Evolutionary conservation across 2,329 filamentous ascomycete genomes (phyloP).

Genomic region (Leptographium procerum): DNA sequence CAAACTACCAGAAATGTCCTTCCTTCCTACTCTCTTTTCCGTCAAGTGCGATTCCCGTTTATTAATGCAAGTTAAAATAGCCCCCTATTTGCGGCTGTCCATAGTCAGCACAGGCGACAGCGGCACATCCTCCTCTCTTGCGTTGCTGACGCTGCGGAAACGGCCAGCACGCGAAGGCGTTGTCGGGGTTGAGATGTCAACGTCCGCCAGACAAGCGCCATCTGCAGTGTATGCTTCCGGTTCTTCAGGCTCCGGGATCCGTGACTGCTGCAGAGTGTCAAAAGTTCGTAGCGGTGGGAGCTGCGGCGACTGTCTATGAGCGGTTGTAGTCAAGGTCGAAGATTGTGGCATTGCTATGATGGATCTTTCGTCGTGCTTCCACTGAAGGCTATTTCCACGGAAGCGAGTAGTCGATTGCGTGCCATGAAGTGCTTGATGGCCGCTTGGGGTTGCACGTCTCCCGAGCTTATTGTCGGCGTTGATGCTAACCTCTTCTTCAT

Average conservation of each 20-base stretch:
- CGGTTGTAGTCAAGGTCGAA: too few species aligned
- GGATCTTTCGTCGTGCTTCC: neutral
- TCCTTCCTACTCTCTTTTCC: neutral
- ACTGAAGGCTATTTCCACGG: neutral
- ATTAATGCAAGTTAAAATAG: neutral
- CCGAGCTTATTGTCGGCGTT: neutral
- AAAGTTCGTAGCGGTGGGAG: neutral
- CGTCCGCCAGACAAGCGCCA: neutral
- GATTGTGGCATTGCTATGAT: too few species aligned
- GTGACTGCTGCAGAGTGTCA: neutral
- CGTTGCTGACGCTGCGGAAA: constrained; percentile 7
- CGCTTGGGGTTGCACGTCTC: neutral
- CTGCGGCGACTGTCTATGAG: neutral
- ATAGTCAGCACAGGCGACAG: neutral
- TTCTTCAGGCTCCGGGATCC: constrained; percentile 8
- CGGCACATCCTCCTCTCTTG: neutral
- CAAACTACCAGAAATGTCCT: neutral
- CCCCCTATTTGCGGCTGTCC: neutral
- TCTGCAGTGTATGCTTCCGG: constrained; percentile 5
- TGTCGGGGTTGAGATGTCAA: neutral
- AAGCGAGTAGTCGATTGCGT: neutral
- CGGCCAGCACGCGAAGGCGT: constrained; percentile 3
- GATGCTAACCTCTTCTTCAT: neutral
- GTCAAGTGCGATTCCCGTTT: too few species aligned
- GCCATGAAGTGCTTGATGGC: too few species aligned